These are phyloP conservation scores for Mucor plumbeus DNA, from an alignment of 371 early-diverging fungal genomes.

Conservation along the genomic window DNA sequence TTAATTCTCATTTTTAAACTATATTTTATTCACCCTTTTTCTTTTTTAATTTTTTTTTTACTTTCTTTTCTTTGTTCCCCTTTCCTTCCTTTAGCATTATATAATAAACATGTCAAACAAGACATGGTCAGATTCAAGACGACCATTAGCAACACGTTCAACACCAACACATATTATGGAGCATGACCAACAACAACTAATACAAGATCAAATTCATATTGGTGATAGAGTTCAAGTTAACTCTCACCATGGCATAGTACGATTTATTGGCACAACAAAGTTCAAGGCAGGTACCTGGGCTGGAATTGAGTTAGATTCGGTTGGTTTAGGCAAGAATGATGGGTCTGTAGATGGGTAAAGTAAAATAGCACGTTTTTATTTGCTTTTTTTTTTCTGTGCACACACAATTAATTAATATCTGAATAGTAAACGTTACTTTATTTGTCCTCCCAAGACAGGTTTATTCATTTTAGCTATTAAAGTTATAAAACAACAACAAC, in stretches of 20 bases:
- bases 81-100: neutral
- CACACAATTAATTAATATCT: conserved; percentile 4
- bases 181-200: neutral
- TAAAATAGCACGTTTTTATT: neutral
- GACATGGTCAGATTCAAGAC: conserved; percentile 21
- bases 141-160: conserved; percentile 9
- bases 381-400: neutral
- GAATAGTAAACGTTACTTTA: conserved; percentile 32
- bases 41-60: neutral
- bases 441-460: conserved; percentile 35
- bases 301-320: conserved; percentile 73
- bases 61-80: neutral
- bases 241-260: conserved; percentile 55
- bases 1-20: neutral
- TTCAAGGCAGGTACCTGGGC: conserved; percentile 80
- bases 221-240: conserved; percentile 27
- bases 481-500: conserved; percentile 18
- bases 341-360: conserved; percentile 68
- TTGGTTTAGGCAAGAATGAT: conserved; percentile 77
- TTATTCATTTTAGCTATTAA: conserved; percentile 26
- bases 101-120: conserved; percentile 17
- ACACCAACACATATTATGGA: conserved; percentile 6
- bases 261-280: conserved; percentile 70
- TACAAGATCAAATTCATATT: conserved; percentile 10
- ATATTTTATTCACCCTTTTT: neutral